Conservation (phyloP, 2,329 filamentous ascomycete species). For the Thelonectria olida region DNA sequence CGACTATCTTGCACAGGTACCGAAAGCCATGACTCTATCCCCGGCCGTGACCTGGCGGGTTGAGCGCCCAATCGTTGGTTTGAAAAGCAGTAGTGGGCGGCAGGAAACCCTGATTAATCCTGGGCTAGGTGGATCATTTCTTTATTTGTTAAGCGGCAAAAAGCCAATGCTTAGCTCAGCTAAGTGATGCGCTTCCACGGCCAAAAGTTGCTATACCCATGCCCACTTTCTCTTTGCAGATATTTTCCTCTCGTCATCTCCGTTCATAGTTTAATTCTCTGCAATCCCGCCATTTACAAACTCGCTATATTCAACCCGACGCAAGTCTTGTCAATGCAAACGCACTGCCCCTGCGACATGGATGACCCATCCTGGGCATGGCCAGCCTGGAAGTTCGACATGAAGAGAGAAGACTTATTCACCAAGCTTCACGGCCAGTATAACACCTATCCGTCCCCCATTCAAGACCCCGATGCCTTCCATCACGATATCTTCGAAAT, state of each 20-base stretch:
- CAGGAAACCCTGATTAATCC: no score
- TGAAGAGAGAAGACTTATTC: conserved; percentile 68
- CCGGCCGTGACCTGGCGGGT: no score
- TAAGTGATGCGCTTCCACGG: neutral
- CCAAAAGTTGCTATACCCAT: neutral
- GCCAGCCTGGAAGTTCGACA: conserved; percentile 71
- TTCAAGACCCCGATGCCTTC: no score
- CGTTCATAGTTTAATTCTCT: neutral
- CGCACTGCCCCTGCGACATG: conserved; percentile 50
- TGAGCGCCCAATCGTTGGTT: no score
- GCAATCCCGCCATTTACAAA: neutral
- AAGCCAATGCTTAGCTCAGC: neutral
- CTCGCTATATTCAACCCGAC: conserved; percentile 5
- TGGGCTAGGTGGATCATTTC: no score
- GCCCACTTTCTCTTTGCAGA: neutral
- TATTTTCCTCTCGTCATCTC: neutral
- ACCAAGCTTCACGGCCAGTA: no score
- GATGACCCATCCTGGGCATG: conserved; percentile 63
- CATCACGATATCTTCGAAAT: no score
- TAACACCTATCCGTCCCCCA: no score
- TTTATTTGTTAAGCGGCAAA: no score
- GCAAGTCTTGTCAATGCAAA: conserved; percentile 1
- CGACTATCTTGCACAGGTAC: no score
- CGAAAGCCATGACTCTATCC: no score
- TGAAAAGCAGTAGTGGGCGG: no score